These are phyloP conservation scores for Starmerella etchellsii DNA, from an alignment of 805 yeast species.

Conservation along the genomic window DNA sequence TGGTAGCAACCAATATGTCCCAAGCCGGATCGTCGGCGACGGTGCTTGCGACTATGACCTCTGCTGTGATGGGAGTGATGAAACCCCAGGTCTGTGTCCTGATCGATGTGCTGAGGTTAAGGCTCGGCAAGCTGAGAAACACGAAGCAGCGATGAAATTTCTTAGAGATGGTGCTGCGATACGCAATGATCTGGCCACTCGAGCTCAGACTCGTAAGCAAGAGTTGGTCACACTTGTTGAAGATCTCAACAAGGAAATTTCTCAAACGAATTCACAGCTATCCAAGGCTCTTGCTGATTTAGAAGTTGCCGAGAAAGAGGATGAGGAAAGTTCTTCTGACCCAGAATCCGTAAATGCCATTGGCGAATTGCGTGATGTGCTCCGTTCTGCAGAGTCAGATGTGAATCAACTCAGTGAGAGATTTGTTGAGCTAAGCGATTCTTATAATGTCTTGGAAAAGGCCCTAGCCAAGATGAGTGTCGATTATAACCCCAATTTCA, in stretches of 20 bases:
- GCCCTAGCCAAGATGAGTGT: slow-evolving; percentile 39
- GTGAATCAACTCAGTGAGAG: slow-evolving; percentile 4
- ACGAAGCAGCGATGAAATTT: slow-evolving; percentile 10
- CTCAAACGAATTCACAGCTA: slow-evolving; percentile 9
- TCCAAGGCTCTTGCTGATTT: slow-evolving; percentile 24
- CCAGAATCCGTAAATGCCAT: slow-evolving; percentile 10
- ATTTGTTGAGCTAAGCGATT: slow-evolving; percentile 5
- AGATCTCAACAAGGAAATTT: neutral
- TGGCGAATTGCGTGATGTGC: slow-evolving; percentile 9
- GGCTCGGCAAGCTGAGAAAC: slow-evolving; percentile 27
- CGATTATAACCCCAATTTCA: slow-evolving; percentile 70
- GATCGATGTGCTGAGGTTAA: slow-evolving; percentile 43
- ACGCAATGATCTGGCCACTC: slow-evolving; percentile 25
- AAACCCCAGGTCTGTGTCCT: slow-evolving; percentile 40
- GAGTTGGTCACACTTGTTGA: slow-evolving; percentile 6
- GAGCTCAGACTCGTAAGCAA: slow-evolving; percentile 18
- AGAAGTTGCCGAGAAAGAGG: slow-evolving; percentile 21
- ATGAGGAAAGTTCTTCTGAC: slow-evolving; percentile 6
- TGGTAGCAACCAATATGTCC: slow-evolving; percentile 52
- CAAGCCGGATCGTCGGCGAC: slow-evolving; percentile 62
- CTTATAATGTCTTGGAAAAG: slow-evolving; percentile 16
- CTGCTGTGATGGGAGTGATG: slow-evolving; percentile 96
- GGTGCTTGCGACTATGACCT: slow-evolving; percentile 80
- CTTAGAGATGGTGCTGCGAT: slow-evolving; percentile 28
- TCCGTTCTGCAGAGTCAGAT: slow-evolving; percentile 15